Percentiles rank a stretch among this genome's conserved stretches.
These are phyloP conservation scores for Lachnellula arida DNA, from an alignment of 2,329 filamentous ascomycete genomes.

Conservation along the genomic window DNA sequence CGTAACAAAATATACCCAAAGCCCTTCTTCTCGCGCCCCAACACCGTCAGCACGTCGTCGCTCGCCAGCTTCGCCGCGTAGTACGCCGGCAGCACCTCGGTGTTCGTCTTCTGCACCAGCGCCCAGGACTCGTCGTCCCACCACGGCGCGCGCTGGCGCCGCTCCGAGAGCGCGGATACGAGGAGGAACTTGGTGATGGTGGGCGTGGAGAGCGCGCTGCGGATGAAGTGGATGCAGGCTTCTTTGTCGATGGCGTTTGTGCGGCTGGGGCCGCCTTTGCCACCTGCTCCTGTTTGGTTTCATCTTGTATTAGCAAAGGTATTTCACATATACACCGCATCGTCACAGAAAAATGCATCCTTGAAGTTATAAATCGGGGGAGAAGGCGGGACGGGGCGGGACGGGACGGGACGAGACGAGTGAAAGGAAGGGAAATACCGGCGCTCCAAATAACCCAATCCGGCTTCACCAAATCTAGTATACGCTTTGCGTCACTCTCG, in stretches of 20 bases:
- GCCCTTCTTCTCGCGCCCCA: constrained; percentile 23
- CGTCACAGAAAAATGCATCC: no score
- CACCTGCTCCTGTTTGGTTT: constrained; percentile 46
- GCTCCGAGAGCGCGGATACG: constrained; percentile 55
- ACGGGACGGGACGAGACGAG: no score
- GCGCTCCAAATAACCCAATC: constrained; percentile 68
- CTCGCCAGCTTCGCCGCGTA: constrained; percentile 57
- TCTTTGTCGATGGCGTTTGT: constrained; percentile 59
- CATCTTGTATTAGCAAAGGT: neutral
- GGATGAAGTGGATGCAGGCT: constrained; percentile 58
- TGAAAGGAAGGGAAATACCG: no score
- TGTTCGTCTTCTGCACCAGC: constrained; percentile 35
- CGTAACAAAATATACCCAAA: constrained; percentile 48
- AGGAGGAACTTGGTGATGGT: constrained; percentile 58
- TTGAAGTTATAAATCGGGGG: neutral
- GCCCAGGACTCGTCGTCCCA: constrained; percentile 48
- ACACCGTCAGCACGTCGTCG: constrained; percentile 51
- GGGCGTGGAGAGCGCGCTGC: constrained; percentile 50
- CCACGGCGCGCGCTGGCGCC: constrained; percentile 49
- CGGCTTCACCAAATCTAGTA: constrained; percentile 51
- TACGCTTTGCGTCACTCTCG: constrained; percentile 52
- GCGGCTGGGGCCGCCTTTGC: constrained; percentile 52
- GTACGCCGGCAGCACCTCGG: constrained; percentile 46
- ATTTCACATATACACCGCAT: no score
- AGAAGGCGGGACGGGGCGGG: no score